These are phyloP conservation scores for Coemansia sp. DNA, from an alignment of 192 early-diverging fungal genomes.

Conservation along the genomic window DNA sequence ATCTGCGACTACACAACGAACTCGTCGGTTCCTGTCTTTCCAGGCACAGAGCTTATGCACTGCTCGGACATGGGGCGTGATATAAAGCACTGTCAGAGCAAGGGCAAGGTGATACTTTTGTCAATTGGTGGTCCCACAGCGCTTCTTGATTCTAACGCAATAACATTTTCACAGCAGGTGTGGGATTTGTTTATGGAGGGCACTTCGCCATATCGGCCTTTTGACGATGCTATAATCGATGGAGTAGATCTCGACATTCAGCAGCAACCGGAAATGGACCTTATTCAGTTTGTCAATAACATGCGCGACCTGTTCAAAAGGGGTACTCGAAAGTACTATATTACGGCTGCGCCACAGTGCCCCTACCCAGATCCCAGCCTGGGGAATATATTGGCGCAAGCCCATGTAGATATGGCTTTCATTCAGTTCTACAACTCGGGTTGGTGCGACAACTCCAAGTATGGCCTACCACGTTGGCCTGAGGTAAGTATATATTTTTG, in stretches of 20 bases:
- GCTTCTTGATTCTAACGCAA: constrained; percentile 36
- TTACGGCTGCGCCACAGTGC: constrained; percentile 66
- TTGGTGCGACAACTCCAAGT: constrained; percentile 58
- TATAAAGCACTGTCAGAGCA: constrained; percentile 66
- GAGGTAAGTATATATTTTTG: constrained; percentile 24
- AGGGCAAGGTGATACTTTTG: constrained; percentile 63
- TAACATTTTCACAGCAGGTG: constrained; percentile 54
- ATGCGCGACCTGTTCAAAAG: constrained; percentile 33
- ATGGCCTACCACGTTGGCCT: constrained; percentile 45
- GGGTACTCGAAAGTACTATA: constrained; percentile 53
- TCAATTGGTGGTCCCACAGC: constrained; percentile 71
- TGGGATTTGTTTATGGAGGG: constrained; percentile 68
- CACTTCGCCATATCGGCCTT: constrained; percentile 54
- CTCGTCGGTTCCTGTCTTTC: constrained; percentile 21
- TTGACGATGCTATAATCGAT: constrained; percentile 62
- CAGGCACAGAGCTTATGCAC: constrained; percentile 56
- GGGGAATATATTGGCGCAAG: constrained; percentile 53
- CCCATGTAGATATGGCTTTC: constrained; percentile 65
- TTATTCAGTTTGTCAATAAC: constrained; percentile 52
- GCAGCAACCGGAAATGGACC: constrained; percentile 42
- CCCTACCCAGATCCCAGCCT: constrained; percentile 60
- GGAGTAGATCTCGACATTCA: constrained; percentile 67
- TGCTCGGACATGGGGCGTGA: constrained; percentile 60
- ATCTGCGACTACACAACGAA: constrained; percentile 49
- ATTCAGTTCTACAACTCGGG: constrained; percentile 77